Conservation (phyloP, 495 filamentous ascomycete species). For the Lepraria neglecta region DNA sequence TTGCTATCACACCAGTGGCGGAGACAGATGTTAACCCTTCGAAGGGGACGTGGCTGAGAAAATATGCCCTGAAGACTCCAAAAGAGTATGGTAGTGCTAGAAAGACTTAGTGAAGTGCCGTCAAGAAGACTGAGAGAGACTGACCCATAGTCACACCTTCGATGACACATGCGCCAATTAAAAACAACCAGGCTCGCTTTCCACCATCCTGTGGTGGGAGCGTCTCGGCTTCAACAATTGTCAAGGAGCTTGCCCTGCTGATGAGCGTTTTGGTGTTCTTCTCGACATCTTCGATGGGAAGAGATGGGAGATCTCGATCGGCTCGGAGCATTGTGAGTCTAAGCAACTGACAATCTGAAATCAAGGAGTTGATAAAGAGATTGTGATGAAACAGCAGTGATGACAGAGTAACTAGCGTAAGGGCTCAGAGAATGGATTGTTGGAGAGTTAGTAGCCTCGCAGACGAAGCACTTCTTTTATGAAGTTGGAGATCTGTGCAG, state of each 20-base stretch:
- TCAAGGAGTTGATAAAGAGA: not conserved
- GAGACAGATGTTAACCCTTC: not conserved
- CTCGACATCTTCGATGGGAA: not conserved
- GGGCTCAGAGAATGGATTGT: too few species aligned
- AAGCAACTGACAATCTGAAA: not conserved
- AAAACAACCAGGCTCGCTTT: not conserved
- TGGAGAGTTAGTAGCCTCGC: too few species aligned
- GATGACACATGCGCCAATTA: not conserved
- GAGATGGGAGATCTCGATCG: not conserved
- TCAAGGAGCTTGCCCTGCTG: not conserved
- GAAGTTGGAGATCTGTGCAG: too few species aligned
- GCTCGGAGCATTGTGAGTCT: not conserved
- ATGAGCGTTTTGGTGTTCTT: not conserved
- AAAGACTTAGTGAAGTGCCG: not conserved
- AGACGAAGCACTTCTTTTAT: too few species aligned
- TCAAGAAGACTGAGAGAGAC: not conserved
- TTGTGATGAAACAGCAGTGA: not conserved
- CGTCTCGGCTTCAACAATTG: not conserved
- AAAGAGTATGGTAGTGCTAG: slow-evolving; percentile 1
- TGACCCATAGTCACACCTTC: not conserved
- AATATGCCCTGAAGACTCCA: not conserved
- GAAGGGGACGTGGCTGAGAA: not conserved
- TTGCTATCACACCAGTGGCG: not conserved
- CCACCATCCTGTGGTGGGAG: not conserved
- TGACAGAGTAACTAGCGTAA: not conserved